Base-by-base conservation (phyloP, 495 filamentous ascomycete species). In the Penicillium mononematosum region DNA sequence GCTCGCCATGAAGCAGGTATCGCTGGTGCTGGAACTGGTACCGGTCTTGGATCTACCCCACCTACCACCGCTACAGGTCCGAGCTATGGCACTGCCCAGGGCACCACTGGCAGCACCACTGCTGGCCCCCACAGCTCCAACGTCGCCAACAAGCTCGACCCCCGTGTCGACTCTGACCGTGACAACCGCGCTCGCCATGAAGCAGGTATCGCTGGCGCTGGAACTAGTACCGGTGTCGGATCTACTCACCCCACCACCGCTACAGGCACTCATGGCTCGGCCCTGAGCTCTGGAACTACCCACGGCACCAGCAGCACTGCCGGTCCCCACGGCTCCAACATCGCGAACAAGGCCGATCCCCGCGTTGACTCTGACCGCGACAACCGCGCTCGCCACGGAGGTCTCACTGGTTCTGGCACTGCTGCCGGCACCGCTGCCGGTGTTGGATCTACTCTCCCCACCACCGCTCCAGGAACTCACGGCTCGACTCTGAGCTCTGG, bases 291-390 rank as follows among this genome's bases (percentile, higher is more conserved):
- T 32, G 31, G 31, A 0, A 32, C 31, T 32, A 0, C 31, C 31
- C 31, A 29, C 27, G 27, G 27, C 7, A 29, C 7, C 6, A 24
- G 48, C 20, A 39, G 34, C 48, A 51, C 36, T 11, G 48, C 31
- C 2, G 36, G 48, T 2, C 48, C 48, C 4, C 53, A 55, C 43
- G 19, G 24, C 22, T 55, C 53, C 10, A 47, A 55, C 31, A 29
- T 39, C n/a, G 53, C 53, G 5, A 55, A 55, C 44, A 55, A 55
- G 16, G 12, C 25, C 22, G 53, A 55, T 19, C 53, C 53, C 22
- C 44, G 53, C 6, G 43, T 55, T 5, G 53, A 55, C 53, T 55
- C 53, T 8, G 43, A 47, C 43, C 53, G 43, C 12, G 53, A 55
- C 10, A 55, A 29, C 44, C 34, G 41, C 5, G 44, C 53, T 24